These are phyloP conservation scores for Stellera chamaejasme DNA, from an alignment of 345 rosid genomes.

Conservation along the genomic window DNA sequence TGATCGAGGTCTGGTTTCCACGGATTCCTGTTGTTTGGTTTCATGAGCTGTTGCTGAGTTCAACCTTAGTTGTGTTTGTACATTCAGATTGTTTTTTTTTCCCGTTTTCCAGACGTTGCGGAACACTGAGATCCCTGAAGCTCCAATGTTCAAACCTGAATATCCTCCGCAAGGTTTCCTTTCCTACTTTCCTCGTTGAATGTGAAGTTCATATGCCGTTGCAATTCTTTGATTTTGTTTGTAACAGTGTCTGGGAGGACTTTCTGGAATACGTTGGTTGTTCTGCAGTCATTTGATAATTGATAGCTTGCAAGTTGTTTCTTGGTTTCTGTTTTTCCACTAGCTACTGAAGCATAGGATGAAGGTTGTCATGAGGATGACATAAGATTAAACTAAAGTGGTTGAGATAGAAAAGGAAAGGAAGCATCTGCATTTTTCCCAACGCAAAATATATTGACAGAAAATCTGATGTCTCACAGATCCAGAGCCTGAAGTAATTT, in stretches of 20 bases:
- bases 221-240: too few relatives aligned
- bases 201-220: neutral
- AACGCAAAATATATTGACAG: too few relatives aligned
- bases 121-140: conserved; percentile 64
- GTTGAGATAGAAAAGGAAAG: too few relatives aligned
- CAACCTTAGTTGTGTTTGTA: neutral
- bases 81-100: neutral
- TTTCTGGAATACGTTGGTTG: too few relatives aligned
- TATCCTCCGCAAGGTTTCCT: conserved; percentile 68
- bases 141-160: conserved; percentile 86
- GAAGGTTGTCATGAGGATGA: too few relatives aligned
- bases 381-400: too few relatives aligned
- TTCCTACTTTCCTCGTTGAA: neutral
- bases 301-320: too few relatives aligned
- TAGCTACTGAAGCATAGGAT: too few relatives aligned
- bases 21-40: neutral
- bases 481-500: conserved; percentile 38
- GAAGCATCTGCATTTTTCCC: too few relatives aligned
- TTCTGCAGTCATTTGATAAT: too few relatives aligned
- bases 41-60: neutral
- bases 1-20: conserved; percentile 39
- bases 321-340: too few relatives aligned
- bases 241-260: too few relatives aligned
- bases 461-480: conserved; percentile 23
- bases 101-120: conserved; percentile 46